Evolutionary conservation across 208 protist species (phyloP), one percentile per base, ranked within the genome.

Genomic region (Phytomonas sp.): DNA sequence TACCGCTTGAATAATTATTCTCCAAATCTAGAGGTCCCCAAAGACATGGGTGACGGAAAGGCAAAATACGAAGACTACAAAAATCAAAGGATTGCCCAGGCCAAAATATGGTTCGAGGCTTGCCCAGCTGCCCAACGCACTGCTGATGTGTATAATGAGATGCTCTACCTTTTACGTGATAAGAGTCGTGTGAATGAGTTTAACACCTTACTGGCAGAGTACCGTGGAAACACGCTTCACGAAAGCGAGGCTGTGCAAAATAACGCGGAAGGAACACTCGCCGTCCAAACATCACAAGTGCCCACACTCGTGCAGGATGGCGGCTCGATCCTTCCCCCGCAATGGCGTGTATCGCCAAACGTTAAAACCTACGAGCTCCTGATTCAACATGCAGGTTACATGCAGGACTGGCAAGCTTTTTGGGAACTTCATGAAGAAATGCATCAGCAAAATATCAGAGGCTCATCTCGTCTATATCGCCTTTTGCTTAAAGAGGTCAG

Each of bases 341-440:
- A 70, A 28, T 93, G 90, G 85, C 67, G 68, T 5, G 66, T 76
- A 4, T 62, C 62, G 33, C 90, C 87, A 0, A 92, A 87, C 67
- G 81, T 77, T 5, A 83, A 82, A 31, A 95, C 87, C 5, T 93
- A 89, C 64, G 90, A 95, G 71, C 65, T 93, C 15, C 74, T 93
- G 11, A 72, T 95, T 31, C 71, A 76, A 7, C 83, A 80, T 26
- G 76, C 69, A 8, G 83, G 79, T 36, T 89, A 92, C 61, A 30
- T 76, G 40, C 73, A 89, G 63, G 81, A 95, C 43, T 95, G 87
- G 85, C 63, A 70, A 3, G 75, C 78, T 5, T 79, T 93, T 79
- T 93, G 87, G 87, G 78, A 70, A 6, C 61, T 93, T 9, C 92
- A 83, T 62, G 75, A 87, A 31, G 87, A 93, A 66, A 92, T 93